Base-by-base conservation (phyloP, 805 yeast species). In the Suhomyces vadensis region DNA sequence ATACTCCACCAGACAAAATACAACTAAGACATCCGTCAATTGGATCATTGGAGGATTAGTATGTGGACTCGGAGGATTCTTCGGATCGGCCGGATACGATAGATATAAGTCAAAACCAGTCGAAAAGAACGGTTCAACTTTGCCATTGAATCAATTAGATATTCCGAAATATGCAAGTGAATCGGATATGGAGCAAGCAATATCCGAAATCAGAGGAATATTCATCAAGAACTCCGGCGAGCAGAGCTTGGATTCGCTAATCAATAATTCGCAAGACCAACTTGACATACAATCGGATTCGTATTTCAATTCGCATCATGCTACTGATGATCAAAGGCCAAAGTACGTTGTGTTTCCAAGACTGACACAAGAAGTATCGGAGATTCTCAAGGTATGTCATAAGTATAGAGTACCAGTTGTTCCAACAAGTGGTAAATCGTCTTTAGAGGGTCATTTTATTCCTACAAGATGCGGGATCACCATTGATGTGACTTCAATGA, bases 381-480 rank as follows among this genome's bases (percentile, higher is more conserved):
- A 68, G 16, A 73, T 87, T 9, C 65, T 85, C 67, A 80, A 79
- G 52, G 65, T 84, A 5, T 81, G 87, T 43, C 81, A 84, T 55
- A 69, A 75, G 49, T 74, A 79, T 56, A 66, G 61, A 27, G 73
- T 87, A 3, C 92, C 95, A 4, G 80, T 86, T 44, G 81, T 87
- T n/a, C 90, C 94, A 1, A 84, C 65, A 46, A 78, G 88, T 1
- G 95, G 94, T 7, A 88, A 88, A 23, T 81, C 94, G 0, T 83
- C 92, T 0, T 65, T 87, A 31, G 95, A 87, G 60, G 95, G 94
- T n/a, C 90, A 87, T 56, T 83, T 80, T 59, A 72, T 83, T 37
- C 83, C 87, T 3, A 83, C 90, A 0, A 71, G 90, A 54, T 71
- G 77, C 4, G 85, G 87, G 1, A 71, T 85, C 4, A 71, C 78